phyloP scores from a whole-genome alignment of 1,284 basidiomycete species.

The Hemileia vastatrix region DNA sequence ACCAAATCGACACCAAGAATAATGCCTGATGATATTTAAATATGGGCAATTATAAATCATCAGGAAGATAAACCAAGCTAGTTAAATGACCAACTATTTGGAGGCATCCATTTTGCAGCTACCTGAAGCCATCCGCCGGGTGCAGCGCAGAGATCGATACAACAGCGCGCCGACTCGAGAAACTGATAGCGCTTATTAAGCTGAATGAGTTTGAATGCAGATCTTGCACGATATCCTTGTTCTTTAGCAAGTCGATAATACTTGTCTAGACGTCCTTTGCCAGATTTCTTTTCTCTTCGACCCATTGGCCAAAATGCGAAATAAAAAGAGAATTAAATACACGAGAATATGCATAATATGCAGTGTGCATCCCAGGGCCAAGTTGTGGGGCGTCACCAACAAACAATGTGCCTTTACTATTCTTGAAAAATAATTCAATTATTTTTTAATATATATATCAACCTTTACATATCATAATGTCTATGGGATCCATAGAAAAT shows the following conservation, averaged over 20 bases:
- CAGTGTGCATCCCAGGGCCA: too few species aligned
- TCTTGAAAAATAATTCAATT: too few species aligned
- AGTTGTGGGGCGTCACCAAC: too few species aligned
- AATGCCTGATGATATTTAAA: conserved; percentile 20
- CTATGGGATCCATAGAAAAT: too few species aligned
- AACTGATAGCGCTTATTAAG: conserved; percentile 97
- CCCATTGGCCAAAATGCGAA: too few species aligned
- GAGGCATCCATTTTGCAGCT: conserved; percentile 95
- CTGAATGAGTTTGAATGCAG: conserved; percentile 98
- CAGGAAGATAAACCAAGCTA: neutral
- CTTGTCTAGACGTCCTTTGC: conserved; percentile 23
- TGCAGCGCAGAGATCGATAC: conserved; percentile 96
- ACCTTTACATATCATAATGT: too few species aligned
- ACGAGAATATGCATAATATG: too few species aligned
- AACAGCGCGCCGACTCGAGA: conserved; percentile 80
- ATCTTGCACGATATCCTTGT: conserved; percentile 98
- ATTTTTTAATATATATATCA: too few species aligned
- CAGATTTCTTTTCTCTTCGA: conserved; percentile 20
- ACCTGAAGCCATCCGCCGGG: conserved; percentile 99
- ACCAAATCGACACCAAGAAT: conserved; percentile 78
- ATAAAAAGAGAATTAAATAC: too few species aligned
- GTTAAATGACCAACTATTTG: conserved; percentile 84
- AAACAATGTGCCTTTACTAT: too few species aligned
- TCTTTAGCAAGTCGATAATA: conserved; percentile 55
- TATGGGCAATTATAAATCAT: conserved; percentile 33